These are phyloP conservation scores for Gossypium mustelinum DNA, from an alignment of 345 rosid species.

Conservation along the genomic window DNA sequence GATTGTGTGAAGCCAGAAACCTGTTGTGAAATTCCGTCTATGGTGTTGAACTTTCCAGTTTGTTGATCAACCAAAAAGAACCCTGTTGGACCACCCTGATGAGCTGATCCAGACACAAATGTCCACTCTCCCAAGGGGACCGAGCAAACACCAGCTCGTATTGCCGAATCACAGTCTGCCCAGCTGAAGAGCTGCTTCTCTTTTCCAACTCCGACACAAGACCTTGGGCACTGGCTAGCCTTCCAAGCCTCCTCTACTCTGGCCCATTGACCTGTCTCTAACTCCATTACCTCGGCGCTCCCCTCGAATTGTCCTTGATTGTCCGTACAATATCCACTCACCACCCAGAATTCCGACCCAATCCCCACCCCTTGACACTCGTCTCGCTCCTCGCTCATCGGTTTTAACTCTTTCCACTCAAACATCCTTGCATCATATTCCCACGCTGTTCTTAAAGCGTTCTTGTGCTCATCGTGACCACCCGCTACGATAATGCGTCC, in stretches of 20 bases:
- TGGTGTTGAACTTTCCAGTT: conserved; percentile 5
- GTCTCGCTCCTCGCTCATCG: conserved; percentile 28
- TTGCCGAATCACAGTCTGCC: conserved; percentile 19
- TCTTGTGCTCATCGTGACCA: conserved; percentile 61
- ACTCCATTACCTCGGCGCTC: conserved; percentile 36
- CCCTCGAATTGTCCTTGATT: conserved; percentile 48
- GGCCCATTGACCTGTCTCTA: conserved; percentile 38
- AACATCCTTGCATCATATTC: conserved; percentile 39
- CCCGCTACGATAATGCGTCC: conserved; percentile 46
- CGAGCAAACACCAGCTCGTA: conserved; percentile 25
- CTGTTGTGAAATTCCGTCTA: neutral
- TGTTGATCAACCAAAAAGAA: conserved; percentile 22
- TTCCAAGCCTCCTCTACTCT: conserved; percentile 40
- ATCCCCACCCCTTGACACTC: conserved; percentile 38
- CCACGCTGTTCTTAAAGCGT: conserved; percentile 49
- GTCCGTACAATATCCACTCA: conserved; percentile 60
- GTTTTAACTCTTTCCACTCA: conserved; percentile 45
- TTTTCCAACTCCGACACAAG: conserved; percentile 21
- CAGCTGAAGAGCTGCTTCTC: conserved; percentile 26
- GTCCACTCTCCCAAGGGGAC: conserved; percentile 25
- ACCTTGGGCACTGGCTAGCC: conserved; percentile 33
- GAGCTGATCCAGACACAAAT: conserved; percentile 28
- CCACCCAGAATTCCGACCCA: conserved; percentile 50
- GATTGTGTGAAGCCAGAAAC: conserved; percentile 29
- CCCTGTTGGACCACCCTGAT: conserved; percentile 37